Evolutionary conservation across 345 rosid species (phyloP), one percentile per base, ranked within the genome.

Genomic region (Pelargonium nanum): DNA sequence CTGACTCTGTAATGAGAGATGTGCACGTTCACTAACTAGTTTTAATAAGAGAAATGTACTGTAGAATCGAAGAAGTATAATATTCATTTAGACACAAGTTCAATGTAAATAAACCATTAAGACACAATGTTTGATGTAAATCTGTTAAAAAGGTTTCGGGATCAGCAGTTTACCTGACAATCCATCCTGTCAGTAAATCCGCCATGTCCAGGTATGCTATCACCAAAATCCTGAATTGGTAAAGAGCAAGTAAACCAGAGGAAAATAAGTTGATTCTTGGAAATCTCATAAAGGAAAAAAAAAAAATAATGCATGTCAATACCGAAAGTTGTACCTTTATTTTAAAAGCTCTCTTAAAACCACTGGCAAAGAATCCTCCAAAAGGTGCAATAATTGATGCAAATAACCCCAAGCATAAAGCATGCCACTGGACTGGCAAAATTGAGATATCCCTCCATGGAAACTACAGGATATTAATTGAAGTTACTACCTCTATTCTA

Each of bases 371-470:
- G 76, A 93, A 93, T 20, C 99, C 99, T 64, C 99, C 99, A 52
- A 93, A 93, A 55, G 99, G 99, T 56, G 99, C 99, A 75, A 93
- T 93, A 34, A 93, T 93, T 51, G 99, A 93, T 66, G 99, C 94
- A 55, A 93, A 93, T 77, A 93, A 74, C 66, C 99, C 97, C 54
- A 89, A 83, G 56, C 88, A 87, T 59, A 93, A 59, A 63, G 91
- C 99, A 75, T 93, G 97, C 97, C 88, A 93, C 24, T 93, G 99
- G 59, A 89, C 99, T 25, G 97, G 94, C 65, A 93, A 76, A 72
- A 93, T 66, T 13, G 82, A 70, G 56, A 89, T 76, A 62, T 89
- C 99, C 56, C 84, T 89, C 99, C 96, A 87, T 22, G 91, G 88
- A 74, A 87, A 80, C 97, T 93, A 83, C 75, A 25, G n/a, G 26